These are phyloP conservation scores for Ballota nigra DNA, from an alignment of 257 asterid species.

Conservation along the genomic window DNA sequence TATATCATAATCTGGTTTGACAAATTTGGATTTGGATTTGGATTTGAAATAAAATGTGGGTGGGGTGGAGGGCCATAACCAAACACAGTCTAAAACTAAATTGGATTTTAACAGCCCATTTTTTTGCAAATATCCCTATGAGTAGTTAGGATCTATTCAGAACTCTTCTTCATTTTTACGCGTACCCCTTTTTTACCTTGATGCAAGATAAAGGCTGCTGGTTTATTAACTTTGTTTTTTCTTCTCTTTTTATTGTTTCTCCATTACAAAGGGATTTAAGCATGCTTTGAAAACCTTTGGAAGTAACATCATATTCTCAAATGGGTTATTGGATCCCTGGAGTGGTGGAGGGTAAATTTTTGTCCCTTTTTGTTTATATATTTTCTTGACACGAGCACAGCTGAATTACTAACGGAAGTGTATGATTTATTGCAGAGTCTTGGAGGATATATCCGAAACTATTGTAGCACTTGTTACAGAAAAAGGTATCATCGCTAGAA, in stretches of 20 bases:
- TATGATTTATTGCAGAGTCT: constrained; percentile 53
- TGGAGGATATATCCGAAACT: constrained; percentile 73
- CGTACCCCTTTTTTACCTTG: not conserved
- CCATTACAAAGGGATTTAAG: constrained; percentile 52
- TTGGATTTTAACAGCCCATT: not conserved
- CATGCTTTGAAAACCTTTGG: constrained; percentile 60
- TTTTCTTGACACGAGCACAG: not conserved
- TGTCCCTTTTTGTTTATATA: not conserved
- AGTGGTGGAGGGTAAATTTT: constrained; percentile 84
- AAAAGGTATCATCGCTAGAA: constrained; percentile 47
- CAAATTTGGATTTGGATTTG: not conserved
- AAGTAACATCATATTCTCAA: constrained; percentile 92
- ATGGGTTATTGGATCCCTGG: constrained; percentile 95
- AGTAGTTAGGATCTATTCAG: not conserved
- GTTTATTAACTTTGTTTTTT: constrained; percentile 14
- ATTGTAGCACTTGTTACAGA: constrained; percentile 77
- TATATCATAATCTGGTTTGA: not conserved
- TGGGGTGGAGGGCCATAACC: not conserved
- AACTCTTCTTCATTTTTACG: not conserved
- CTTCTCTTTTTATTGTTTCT: constrained; percentile 1
- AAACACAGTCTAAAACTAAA: not conserved
- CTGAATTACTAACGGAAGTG: constrained; percentile 7
- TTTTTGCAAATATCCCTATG: not conserved
- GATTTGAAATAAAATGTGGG: not conserved
- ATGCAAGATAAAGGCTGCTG: not conserved